phyloP scores from a whole-genome alignment of 1,284 basidiomycete species.

The Moesziomyces sp. region DNA sequence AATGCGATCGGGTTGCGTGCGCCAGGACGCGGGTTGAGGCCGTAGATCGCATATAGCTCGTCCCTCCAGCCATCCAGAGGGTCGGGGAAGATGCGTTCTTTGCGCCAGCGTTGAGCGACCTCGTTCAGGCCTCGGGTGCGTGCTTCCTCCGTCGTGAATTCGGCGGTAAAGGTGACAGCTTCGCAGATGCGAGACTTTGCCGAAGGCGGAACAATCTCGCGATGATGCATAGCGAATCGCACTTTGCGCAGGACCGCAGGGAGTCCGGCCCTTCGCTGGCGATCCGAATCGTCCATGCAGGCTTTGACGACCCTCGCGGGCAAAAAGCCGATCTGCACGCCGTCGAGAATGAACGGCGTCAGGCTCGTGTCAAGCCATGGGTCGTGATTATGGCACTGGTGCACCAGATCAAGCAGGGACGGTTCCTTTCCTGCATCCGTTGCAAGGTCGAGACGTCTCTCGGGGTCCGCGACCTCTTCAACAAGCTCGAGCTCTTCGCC shows the following conservation, averaged over 20 bases:
- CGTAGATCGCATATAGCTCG: conserved; percentile 62
- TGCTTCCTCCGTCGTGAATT: conserved; percentile 23
- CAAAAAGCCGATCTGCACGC: conserved; percentile 62
- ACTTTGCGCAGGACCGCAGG: conserved; percentile 24
- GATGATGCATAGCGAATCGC: conserved; percentile 34
- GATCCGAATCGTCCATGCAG: conserved; percentile 30
- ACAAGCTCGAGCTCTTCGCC: conserved; percentile 24
- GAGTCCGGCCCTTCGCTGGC: conserved; percentile 7
- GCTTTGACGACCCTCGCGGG: conserved; percentile 44
- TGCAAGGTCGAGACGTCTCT: conserved; percentile 10
- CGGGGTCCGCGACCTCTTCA: conserved; percentile 24
- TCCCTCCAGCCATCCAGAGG: conserved; percentile 67
- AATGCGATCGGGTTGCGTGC: conserved; percentile 73
- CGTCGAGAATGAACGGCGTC: conserved; percentile 52
- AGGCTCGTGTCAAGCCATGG: conserved; percentile 56
- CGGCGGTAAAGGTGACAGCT: conserved; percentile 30
- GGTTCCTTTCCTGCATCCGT: conserved; percentile 3
- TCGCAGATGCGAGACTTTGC: conserved; percentile 16
- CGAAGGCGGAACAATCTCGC: conserved; percentile 30
- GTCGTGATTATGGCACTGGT: conserved; percentile 60
- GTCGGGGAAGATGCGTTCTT: conserved; percentile 48
- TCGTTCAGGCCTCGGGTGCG: conserved; percentile 38
- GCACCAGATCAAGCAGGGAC: conserved; percentile 50
- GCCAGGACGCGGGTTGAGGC: conserved; percentile 23
- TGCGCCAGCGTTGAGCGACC: conserved; percentile 49